A percentile compares a stretch with the other conserved stretches of the same genome.
Evolutionary conservation across 345 rosid species (phyloP).

Genomic region (Isatis tinctoria): DNA sequence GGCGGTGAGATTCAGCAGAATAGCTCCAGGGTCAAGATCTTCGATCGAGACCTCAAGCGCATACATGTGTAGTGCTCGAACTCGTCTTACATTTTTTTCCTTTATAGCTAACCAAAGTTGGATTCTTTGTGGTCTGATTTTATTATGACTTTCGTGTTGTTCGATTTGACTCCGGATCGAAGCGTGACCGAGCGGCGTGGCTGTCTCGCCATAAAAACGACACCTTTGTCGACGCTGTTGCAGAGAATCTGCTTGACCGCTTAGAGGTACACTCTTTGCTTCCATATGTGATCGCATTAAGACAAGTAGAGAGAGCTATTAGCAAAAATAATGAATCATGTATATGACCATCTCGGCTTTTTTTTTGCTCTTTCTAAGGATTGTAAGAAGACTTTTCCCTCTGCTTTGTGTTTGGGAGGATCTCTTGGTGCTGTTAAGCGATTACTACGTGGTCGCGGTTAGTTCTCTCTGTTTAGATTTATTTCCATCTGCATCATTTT

Average conservation of each 20-base stretch:
- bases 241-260: constrained; percentile 86
- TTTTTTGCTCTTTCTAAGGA: constrained; percentile 47
- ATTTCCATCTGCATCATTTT: background rate
- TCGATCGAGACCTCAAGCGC: constrained; percentile 86
- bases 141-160: background rate
- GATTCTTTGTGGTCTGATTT: background rate
- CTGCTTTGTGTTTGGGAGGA: constrained; percentile 82
- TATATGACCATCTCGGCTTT: background rate
- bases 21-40: constrained; percentile 58
- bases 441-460: constrained; percentile 65
- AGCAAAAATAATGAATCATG: background rate
- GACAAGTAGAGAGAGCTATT: background rate
- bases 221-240: constrained; percentile 77
- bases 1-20: constrained; percentile 33
- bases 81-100: background rate
- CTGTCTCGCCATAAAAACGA: constrained; percentile 52
- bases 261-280: constrained; percentile 51
- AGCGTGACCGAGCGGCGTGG: constrained; percentile 99
- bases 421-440: constrained; percentile 64
- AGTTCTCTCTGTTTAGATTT: constrained; percentile 18
- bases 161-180: constrained; percentile 29
- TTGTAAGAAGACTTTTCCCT: constrained; percentile 77
- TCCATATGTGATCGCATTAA: background rate
- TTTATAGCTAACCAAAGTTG: background rate
- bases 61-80: constrained; percentile 47